Conservation (phyloP, 1,284 basidiomycete genomes). For the Vanrija pseudolonga region DNA sequence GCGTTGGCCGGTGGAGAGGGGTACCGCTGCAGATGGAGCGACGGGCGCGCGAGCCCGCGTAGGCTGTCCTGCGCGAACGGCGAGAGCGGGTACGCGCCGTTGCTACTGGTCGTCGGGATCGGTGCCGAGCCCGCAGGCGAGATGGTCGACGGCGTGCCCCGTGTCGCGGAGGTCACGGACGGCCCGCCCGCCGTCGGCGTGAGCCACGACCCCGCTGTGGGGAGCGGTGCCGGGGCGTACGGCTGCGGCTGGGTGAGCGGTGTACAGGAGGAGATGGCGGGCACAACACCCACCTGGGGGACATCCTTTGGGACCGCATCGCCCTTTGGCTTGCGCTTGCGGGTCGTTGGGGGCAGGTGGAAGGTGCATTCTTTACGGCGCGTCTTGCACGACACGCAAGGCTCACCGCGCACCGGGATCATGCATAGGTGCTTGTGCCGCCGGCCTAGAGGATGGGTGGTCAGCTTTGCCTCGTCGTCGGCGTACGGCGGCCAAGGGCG, state of each 20-base stretch:
- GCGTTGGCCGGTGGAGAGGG: not conserved
- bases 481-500: too few species aligned
- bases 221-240: not conserved
- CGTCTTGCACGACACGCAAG: slow-evolving; percentile 25
- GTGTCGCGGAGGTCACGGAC: too few species aligned
- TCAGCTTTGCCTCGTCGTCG: not conserved
- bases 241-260: not conserved
- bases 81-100: too few species aligned
- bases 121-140: too few species aligned
- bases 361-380: slow-evolving; percentile 28
- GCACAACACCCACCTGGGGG: not conserved
- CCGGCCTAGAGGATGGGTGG: slow-evolving; percentile 17
- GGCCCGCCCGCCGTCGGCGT: not conserved
- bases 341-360: slow-evolving; percentile 20
- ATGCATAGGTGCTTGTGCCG: slow-evolving; percentile 29
- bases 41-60: too few species aligned
- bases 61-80: too few species aligned
- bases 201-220: not conserved
- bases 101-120: too few species aligned
- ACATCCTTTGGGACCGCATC: not conserved
- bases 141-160: too few species aligned
- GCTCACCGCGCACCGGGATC: slow-evolving; percentile 23
- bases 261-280: not conserved
- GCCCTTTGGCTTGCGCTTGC: slow-evolving; percentile 19
- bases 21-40: not conserved